These are phyloP conservation scores for Dillenia turbinata DNA, from an alignment of 164 flowering plant genomes.

Conservation along the genomic window DNA sequence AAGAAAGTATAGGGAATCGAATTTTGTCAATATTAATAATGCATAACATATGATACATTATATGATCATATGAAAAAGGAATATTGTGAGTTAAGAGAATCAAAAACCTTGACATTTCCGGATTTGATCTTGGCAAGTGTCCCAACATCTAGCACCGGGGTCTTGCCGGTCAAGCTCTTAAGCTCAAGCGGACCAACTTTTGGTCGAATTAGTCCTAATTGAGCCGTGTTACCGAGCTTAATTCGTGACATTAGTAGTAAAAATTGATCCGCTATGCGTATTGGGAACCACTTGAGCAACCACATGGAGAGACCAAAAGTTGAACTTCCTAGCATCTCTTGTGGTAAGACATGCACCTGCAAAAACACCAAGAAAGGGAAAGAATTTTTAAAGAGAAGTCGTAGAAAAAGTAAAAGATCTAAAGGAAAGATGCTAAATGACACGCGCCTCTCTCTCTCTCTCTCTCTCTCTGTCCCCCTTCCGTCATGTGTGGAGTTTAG, in stretches of 20 bases:
- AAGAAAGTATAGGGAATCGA: background rate
- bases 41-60: background rate
- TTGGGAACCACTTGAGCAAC: constrained; percentile 85
- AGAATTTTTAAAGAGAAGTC: constrained; percentile 5
- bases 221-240: constrained; percentile 64
- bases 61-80: background rate
- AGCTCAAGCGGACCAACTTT: constrained; percentile 71
- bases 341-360: constrained; percentile 89
- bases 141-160: constrained; percentile 90
- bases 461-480: too few relatives aligned
- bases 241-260: constrained; percentile 48
- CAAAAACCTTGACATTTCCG: constrained; percentile 67
- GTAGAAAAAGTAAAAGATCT: background rate
- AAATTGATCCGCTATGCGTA: constrained; percentile 66
- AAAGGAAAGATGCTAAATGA: constrained; percentile 9
- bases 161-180: constrained; percentile 71
- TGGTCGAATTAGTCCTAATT: constrained; percentile 63
- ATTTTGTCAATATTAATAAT: background rate
- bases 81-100: background rate
- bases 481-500: too few relatives aligned
- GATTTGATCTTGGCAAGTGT: constrained; percentile 73
- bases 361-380: background rate
- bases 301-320: constrained; percentile 91
- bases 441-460: background rate
- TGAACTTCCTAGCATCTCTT: constrained; percentile 86